A percentile compares a stretch with the other conserved stretches of the same genome.
Evolutionary conservation across 352 stramenopile genomes (phyloP).

Genomic region (Phytophthora brassicae): DNA sequence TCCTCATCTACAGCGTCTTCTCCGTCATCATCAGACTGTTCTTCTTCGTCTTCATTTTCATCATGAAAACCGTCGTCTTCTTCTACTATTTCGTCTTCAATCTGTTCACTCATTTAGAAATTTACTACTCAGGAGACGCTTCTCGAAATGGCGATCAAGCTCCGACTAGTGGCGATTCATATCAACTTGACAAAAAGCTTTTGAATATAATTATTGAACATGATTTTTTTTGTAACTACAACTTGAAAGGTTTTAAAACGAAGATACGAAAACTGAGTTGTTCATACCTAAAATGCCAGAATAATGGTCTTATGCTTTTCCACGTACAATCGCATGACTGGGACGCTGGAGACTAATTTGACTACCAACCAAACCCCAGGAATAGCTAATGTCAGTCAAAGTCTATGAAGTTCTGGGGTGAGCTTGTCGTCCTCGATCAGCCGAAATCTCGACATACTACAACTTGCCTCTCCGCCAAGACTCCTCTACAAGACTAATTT

Average conservation of each 20-base stretch:
- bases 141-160: background rate
- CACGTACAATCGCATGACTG: slow-evolving; percentile 19
- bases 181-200: too few species aligned
- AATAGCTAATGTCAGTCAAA: slow-evolving; percentile 18
- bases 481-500: slow-evolving; percentile 14
- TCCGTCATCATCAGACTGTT: slow-evolving; percentile 1
- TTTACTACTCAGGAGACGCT: background rate
- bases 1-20: background rate
- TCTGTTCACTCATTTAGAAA: slow-evolving; percentile 7
- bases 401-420: slow-evolving; percentile 1
- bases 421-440: slow-evolving; percentile 15
- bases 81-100: background rate
- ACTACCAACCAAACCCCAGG: background rate
- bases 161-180: too few species aligned
- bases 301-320: background rate
- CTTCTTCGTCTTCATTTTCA: slow-evolving; percentile 3
- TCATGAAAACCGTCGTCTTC: slow-evolving; percentile 6
- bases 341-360: slow-evolving; percentile 12
- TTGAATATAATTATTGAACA: background rate
- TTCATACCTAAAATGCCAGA: background rate
- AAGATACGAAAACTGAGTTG: background rate
- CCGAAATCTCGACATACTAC: too few species aligned
- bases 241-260: background rate
- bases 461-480: too few species aligned
- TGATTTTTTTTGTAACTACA: too few species aligned